Evolutionary conservation across 257 asterid genomes (phyloP).

Genomic region (Solanum infundibuliforme): DNA sequence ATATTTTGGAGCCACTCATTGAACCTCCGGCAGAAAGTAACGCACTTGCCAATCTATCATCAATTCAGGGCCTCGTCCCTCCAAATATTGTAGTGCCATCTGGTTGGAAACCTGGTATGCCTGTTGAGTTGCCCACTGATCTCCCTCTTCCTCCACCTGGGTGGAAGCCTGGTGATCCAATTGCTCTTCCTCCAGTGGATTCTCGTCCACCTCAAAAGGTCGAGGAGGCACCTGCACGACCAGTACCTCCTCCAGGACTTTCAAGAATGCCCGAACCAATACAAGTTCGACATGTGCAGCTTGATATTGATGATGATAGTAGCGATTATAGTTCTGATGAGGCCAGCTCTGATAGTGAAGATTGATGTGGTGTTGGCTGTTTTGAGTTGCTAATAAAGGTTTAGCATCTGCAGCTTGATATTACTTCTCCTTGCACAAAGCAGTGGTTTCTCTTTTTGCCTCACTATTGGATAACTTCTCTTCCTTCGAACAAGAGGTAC

Average conservation of each 20-base stretch:
- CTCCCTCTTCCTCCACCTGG: conserved; percentile 84
- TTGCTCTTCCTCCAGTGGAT: conserved; percentile 63
- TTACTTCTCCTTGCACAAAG: conserved; percentile 13
- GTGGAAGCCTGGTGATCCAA: conserved; percentile 92
- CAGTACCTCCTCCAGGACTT: conserved; percentile 34
- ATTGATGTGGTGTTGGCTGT: conserved; percentile 19
- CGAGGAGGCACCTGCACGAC: conserved; percentile 46
- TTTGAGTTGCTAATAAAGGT: conserved; percentile 44
- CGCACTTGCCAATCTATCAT: conserved; percentile 23
- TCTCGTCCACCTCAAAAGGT: conserved; percentile 41
- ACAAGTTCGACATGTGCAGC: conserved; percentile 91
- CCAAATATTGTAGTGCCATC: conserved; percentile 64
- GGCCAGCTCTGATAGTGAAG: conserved; percentile 74
- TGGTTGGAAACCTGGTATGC: conserved; percentile 97
- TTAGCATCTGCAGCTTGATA: conserved; percentile 82
- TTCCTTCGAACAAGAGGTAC: conserved; percentile 6
- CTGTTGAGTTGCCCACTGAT: conserved; percentile 74
- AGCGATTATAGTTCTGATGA: conserved; percentile 65
- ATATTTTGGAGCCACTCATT: conserved; percentile 42
- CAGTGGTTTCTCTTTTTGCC: not conserved
- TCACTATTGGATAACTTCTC: conserved; percentile 2
- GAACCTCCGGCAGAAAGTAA: conserved; percentile 34
- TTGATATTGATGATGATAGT: conserved; percentile 76
- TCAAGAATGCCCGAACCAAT: conserved; percentile 58
- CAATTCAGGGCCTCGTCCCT: conserved; percentile 43